Evolutionary conservation across 257 asterid species (phyloP), one percentile per base, ranked within the genome.

Genomic region (Gentiana dahurica): DNA sequence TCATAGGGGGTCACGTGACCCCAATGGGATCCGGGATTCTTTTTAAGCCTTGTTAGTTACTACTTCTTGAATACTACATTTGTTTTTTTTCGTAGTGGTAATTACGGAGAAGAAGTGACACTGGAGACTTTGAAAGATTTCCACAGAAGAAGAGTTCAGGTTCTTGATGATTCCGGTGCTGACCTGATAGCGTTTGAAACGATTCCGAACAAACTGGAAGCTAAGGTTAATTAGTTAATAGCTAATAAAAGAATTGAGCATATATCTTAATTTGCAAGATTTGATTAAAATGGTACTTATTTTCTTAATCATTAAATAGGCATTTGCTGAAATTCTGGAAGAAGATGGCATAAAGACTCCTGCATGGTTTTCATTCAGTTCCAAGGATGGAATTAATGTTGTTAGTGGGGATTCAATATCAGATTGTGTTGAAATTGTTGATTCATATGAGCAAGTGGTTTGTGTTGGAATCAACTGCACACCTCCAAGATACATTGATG

Each of bases 111-210:
- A 49, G 32, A 58, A 0, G 73, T 89, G 6, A 53, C 58, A 32
- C 47, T 85, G 46, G 71, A 76, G 15, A 62, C 78, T 11, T 68
- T 89, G 49, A 86, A 86, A 68, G 87, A 89, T 65, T 89, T 89
- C 72, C 97, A 89, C 69, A 81, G 95, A 32, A 73, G 84, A 60
- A 81, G 94, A 74, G 81, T 89, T 57, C 84, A 81, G 61, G 83
- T 89, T 66, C 71, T 89, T 66, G 94, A 93, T n/a, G 73, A 73
- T 3, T 76, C 94, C 0, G 94, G 89, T 7, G 86, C 97, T 10
- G 94, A 89, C 45, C 55, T 89, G 65, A 81, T 86, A 13, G 97
- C 95, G 11, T 89, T 89, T 34, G 97, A 89, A 79, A 89, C 97
- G 4, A 89, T 82, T 64, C 97, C 95, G 0, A 89, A 86, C 62